Evolutionary conservation across 2,329 filamentous ascomycete genomes (phyloP), one percentile per base, ranked within the genome.

Genomic region (Rutstroemia sp.): DNA sequence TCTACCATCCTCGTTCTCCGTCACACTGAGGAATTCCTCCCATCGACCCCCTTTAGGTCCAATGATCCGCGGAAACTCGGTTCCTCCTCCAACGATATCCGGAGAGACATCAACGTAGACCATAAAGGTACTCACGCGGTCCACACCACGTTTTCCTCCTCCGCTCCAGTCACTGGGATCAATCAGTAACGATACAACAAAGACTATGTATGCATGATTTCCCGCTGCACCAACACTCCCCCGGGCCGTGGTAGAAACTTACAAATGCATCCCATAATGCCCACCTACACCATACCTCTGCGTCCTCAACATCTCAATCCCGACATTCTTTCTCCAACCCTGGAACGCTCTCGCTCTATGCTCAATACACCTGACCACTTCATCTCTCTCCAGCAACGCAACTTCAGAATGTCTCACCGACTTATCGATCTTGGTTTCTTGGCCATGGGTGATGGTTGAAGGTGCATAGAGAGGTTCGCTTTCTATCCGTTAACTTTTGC

Each of bases 261-360:
- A 55, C 53, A 50, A 55, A 51, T 55, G 53, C 46, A 55, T 50
- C 38, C 38, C 53, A 66, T 84, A 85, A 66, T 84, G 80, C 1
- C 81, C 82, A 2, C 80, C 80, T 1, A 73, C 74, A n/a, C 76
- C 78, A 63, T 85, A 85, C 51, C 78, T 73, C 64, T 84, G 81
- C 1, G 78, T 78, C 77, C 80, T 82, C 60, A 84, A 73, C 50
- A 78, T 75, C 67, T 85, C 82, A 65, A 84, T 77, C 57, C 80
- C 81, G 1, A 82, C 74, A 51, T 81, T 71, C 1, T 73, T 72
- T 1, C 76, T 76, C 80, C 80, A 84, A 62, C 82, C 82, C 67
- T 85, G 82, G 65, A 84, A 80, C 8, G 72, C 68, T 6, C 79
- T 75, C 9, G 81, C 81, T 52, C 82, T 78, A 34, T 76, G 70